phyloP scores from a whole-genome alignment of 164 flowering plant species.

The Akebia trifoliata region DNA sequence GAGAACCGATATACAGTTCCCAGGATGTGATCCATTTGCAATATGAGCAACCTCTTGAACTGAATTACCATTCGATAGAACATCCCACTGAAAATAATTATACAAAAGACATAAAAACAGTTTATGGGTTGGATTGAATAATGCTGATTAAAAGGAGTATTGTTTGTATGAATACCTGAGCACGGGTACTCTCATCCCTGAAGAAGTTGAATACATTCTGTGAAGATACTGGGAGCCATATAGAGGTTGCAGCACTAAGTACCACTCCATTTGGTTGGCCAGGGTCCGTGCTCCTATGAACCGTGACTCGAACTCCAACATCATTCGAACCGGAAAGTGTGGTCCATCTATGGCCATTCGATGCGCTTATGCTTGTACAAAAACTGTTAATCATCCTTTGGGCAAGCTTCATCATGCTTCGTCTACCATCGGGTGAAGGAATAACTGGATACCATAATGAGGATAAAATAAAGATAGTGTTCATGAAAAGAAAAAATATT shows the following conservation, averaged over 20 bases:
- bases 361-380: conserved; percentile 59
- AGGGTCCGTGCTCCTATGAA: conserved; percentile 45
- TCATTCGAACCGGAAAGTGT: conserved; percentile 33
- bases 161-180: conserved; percentile 19
- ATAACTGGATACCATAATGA: conserved; percentile 18
- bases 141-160: background rate
- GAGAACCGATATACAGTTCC: conserved; percentile 44
- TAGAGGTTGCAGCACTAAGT: conserved; percentile 63
- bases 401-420: conserved; percentile 60
- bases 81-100: conserved; percentile 58
- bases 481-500: background rate
- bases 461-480: background rate
- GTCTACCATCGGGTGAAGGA: conserved; percentile 38
- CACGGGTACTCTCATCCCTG: conserved; percentile 27
- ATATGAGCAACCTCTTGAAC: conserved; percentile 57
- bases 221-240: conserved; percentile 62
- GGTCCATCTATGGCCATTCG: conserved; percentile 53
- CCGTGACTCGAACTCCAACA: conserved; percentile 45
- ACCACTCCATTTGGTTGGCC: conserved; percentile 74
- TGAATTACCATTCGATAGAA: conserved; percentile 53
- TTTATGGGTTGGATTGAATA: background rate
- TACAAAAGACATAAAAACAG: background rate
- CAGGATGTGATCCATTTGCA: conserved; percentile 52
- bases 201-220: conserved; percentile 60
- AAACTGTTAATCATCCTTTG: conserved; percentile 64